Evolutionary conservation across 345 rosid genomes (phyloP).

Genomic region (Turnera subulata): DNA sequence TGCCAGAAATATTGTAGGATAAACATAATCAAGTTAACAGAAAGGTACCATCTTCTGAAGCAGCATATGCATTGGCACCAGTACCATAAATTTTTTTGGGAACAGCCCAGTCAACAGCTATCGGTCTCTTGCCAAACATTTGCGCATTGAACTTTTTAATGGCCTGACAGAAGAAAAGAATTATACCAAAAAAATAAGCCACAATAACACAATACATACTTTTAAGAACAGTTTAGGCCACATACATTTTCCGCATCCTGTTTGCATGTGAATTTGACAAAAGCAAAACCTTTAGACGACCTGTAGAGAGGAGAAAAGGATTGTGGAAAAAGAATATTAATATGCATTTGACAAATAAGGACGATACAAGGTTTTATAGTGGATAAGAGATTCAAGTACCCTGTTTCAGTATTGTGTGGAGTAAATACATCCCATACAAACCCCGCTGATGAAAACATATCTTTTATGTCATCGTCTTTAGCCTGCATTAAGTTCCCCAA

Average conservation of each 20-base stretch:
- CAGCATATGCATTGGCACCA: slow-evolving; percentile 37
- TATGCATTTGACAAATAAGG: not conserved
- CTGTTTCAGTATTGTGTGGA: slow-evolving; percentile 67
- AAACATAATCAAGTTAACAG: slow-evolving; percentile 12
- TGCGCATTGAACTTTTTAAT: slow-evolving; percentile 84
- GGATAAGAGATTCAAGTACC: slow-evolving; percentile 41
- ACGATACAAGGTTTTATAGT: not conserved
- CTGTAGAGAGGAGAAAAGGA: slow-evolving; percentile 38
- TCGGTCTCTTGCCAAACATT: slow-evolving; percentile 65
- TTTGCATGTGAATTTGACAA: slow-evolving; percentile 90
- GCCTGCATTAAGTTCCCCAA: slow-evolving; percentile 47
- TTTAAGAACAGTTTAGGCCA: slow-evolving; percentile 15
- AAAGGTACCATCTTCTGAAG: slow-evolving; percentile 54
- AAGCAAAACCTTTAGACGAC: slow-evolving; percentile 87
- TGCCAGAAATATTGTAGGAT: not conserved
- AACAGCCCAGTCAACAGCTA: slow-evolving; percentile 97
- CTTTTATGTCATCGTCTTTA: slow-evolving; percentile 50
- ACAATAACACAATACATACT: not conserved
- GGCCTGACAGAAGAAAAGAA: slow-evolving; percentile 48
- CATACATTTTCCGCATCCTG: slow-evolving; percentile 81
- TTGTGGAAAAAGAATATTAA: slow-evolving; percentile 3
- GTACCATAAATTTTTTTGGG: slow-evolving; percentile 70
- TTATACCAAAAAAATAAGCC: slow-evolving; percentile 8
- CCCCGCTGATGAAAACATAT: slow-evolving; percentile 66
- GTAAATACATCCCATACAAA: slow-evolving; percentile 88